Base-by-base conservation (phyloP, 2,329 filamentous ascomycete species). In the Pestalotiopsis sp. region DNA sequence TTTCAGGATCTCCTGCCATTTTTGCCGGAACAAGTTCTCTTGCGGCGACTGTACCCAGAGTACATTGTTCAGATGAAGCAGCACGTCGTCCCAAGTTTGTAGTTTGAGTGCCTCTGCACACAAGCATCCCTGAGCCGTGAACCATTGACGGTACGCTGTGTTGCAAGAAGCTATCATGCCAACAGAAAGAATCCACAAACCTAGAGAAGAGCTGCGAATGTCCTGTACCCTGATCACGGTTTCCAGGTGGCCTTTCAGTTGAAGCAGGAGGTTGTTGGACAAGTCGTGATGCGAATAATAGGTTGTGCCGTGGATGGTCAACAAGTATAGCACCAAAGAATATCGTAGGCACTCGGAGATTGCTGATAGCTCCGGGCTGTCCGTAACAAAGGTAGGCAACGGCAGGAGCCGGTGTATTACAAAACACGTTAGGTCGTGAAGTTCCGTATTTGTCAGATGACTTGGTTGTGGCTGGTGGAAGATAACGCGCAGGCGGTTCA, bases 341-440 rank as follows among this genome's bases (percentile, higher is more conserved):
- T 82, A 83, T 9, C 85, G 84, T n/a, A 88, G 66, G 67, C 78
- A 83, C 72, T 86, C 83, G 0, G 82, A 79, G 2, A 78, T 72
- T 2, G 75, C 58, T 1, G 56, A 38, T 2, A 65, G 25, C 2
- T 67, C 59, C 38, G 68, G 36, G 13, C 72, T 62, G 6, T 72
- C 56, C 7, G n/a, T 13, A 1, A n/a, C 7, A 12, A 45, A 59
- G 12, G 52, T 23, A 14, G 52, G 64, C 56, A 60, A 49, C 2
- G 78, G 73, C 0, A 89, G 69, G 1, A 89, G 78, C 25, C 81
- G 80, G 69, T 89, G 87, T 0, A 89, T 75, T 25, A 86, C 82
- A 70, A 86, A 89, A 65, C 84, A 87, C 5, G 85, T 84, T 1
- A 89, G 77, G 67, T 89, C 87, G 68, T 89, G 87, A 0, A 89